Conservation (phyloP, 192 early-diverging fungal species). For the Coemansia aciculifera region DNA sequence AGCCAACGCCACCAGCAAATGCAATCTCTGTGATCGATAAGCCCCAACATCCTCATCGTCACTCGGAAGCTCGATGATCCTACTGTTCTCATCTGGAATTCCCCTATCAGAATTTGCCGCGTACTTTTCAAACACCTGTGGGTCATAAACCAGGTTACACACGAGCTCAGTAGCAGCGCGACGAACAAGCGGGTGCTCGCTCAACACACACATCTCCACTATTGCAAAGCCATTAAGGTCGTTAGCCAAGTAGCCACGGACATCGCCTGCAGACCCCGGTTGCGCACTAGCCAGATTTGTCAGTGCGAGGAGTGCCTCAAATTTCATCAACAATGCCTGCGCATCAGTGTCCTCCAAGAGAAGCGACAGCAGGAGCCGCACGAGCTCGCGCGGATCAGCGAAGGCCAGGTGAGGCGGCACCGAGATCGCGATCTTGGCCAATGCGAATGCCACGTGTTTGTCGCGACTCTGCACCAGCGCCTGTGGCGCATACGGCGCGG, state of each 20-base stretch:
- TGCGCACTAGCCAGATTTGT: constrained; percentile 83
- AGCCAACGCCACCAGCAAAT: constrained; percentile 80
- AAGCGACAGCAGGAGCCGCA: constrained; percentile 63
- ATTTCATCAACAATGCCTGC: constrained; percentile 65
- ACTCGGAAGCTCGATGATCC: constrained; percentile 39
- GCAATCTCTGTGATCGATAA: constrained; percentile 59
- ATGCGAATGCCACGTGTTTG: constrained; percentile 68
- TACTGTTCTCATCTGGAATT: constrained; percentile 8
- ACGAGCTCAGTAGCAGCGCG: constrained; percentile 88
- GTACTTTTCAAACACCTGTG: constrained; percentile 77
- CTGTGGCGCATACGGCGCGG: constrained; percentile 26
- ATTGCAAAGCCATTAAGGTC: constrained; percentile 63
- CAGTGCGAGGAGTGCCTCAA: constrained; percentile 90
- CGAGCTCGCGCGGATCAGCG: constrained; percentile 67
- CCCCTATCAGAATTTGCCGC: constrained; percentile 40
- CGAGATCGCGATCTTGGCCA: constrained; percentile 93
- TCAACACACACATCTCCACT: constrained; percentile 79
- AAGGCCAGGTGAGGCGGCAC: constrained; percentile 88
- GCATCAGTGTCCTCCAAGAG: constrained; percentile 47
- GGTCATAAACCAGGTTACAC: constrained; percentile 91
- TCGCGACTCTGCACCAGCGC: constrained; percentile 35
- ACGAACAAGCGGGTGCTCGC: constrained; percentile 74
- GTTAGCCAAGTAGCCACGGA: constrained; percentile 62
- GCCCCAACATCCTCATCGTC: constrained; percentile 30
- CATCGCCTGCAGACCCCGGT: constrained; percentile 57